Base-by-base conservation (phyloP, 164 flowering plant species). In the Platanus orientalis region DNA sequence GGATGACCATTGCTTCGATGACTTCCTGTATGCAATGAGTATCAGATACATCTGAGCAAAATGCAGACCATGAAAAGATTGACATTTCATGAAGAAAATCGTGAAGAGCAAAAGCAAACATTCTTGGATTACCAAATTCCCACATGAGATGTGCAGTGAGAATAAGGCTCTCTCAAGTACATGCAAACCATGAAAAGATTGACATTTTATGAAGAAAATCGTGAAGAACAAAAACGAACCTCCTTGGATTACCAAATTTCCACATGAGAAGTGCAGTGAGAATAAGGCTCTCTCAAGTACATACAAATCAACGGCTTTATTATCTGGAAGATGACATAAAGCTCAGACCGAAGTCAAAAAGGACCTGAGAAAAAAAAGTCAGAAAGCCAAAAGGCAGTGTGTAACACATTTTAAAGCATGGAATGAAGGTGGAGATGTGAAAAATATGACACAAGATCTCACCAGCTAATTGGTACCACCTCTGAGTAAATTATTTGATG, bases 191-290 rank as follows among this genome's bases (percentile, higher is more conserved):
- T 65, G 24, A 71, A 26, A 20, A 44, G 13, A 40, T 12, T 57
- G 53, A 16, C 23, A 6, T 7, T 61, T 39, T 51, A 56, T 65
- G 14, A n/a, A 69, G 54, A 56, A 32, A 36, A 36, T 36, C 9
- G 9, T 10, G 42, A 36, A 45, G 30, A 45, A 14, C n/a, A 49
- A 30, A 14, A 57, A 57, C 12, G 14, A 54, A 32, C 26, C 57
- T 19, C 9, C 47, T 42, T 50, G 20, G 17, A 88, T 64, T 80
- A 92, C 99, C 94, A 92, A 91, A 75, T 85, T 77, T 56, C 97
- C 97, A 71, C 98, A 95, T 10, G 96, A 89, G 58, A 98, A 95
- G 76, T 95, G 98, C 99, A 95, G 83, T 28, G 98, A 90, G 23
- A 91, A 74, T 76, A 95, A 76, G 2, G 99, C 97, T 72, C 98